Percentiles rank a stretch among this genome's conserved stretches.
phyloP scores from a whole-genome alignment of 306 rosid genomes.

The Oxytropis ochrocephala region DNA sequence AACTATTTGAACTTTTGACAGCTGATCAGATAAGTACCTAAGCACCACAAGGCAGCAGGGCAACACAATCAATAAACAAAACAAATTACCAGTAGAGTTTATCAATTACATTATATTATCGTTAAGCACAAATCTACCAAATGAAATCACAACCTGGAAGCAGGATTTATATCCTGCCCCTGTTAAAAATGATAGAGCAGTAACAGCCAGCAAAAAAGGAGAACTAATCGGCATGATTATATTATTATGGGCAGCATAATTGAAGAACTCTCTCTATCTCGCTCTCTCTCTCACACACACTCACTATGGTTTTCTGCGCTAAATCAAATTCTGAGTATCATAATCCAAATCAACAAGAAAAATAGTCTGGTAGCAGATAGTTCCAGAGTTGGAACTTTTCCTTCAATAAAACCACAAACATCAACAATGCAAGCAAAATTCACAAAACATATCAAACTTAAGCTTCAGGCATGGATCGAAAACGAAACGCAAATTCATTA shows the following conservation, averaged over 20 bases:
- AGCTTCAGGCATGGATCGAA: not conserved
- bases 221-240: not conserved
- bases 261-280: not conserved
- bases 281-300: not conserved
- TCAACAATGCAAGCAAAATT: not conserved
- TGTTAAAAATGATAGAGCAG: not conserved
- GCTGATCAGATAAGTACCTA: conserved; percentile 80
- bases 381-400: not conserved
- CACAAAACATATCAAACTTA: not conserved
- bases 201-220: no score
- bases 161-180: not conserved
- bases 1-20: conserved; percentile 65
- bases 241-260: not conserved
- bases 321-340: not conserved
- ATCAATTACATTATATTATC: not conserved
- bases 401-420: not conserved
- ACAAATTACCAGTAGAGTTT: not conserved
- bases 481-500: not conserved
- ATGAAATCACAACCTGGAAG: not conserved
- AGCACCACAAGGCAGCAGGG: conserved; percentile 16
- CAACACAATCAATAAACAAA: conserved; percentile 16
- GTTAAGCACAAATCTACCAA: not conserved
- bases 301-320: not conserved
- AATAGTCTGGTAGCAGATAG: not conserved
- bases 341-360: not conserved